Conservation (phyloP, 169 alveolate species). For the Cryptosporidium ryanae region DNA sequence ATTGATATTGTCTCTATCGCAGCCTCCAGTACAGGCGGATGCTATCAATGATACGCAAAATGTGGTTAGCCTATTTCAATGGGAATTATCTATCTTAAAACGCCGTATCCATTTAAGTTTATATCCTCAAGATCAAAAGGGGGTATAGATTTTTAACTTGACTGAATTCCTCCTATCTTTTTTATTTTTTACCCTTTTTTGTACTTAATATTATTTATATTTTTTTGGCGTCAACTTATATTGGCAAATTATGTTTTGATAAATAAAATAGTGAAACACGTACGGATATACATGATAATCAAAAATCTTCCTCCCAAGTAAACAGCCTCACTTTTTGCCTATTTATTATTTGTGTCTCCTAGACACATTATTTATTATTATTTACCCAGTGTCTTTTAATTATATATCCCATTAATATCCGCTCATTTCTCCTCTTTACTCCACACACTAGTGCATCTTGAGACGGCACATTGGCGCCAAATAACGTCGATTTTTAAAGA, state of each 20-base stretch:
- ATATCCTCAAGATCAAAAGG: conserved; percentile 34
- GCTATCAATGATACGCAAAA: no score
- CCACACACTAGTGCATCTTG: conserved; percentile 69
- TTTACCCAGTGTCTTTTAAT: conserved; percentile 18
- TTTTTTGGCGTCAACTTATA: conserved; percentile 49
- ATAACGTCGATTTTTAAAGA: not conserved
- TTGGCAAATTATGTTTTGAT: no score
- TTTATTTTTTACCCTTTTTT: not conserved
- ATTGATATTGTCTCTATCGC: no score
- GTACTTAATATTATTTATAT: not conserved
- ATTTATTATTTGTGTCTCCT: conserved; percentile 34
- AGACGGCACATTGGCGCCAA: conserved; percentile 31
- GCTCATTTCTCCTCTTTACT: conserved; percentile 66
- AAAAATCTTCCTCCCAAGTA: conserved; percentile 11
- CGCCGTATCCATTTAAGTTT: not conserved
- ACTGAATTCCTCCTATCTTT: conserved; percentile 24
- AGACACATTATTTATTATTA: conserved; percentile 13
- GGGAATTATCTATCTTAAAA: no score
- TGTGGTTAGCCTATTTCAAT: no score
- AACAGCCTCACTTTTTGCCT: conserved; percentile 12
- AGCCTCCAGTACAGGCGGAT: no score
- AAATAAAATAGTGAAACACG: conserved; percentile 34
- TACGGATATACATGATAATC: conserved; percentile 64
- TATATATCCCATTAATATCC: conserved; percentile 49
- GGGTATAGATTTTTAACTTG: conserved; percentile 23